Conservation (phyloP, 179 eudicot genomes). For the Corrigiola litoralis region DNA sequence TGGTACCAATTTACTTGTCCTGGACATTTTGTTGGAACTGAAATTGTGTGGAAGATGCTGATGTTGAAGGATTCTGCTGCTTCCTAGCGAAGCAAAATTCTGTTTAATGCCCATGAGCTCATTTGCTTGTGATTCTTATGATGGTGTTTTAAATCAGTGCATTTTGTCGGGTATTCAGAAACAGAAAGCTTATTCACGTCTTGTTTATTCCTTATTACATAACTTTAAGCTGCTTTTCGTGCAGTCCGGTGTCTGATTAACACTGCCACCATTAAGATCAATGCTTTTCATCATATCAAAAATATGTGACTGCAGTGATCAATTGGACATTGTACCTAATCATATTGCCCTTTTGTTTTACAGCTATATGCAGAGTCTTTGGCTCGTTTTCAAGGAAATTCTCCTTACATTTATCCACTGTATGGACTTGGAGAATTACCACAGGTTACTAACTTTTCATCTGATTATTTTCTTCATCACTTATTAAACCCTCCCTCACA, state of each 20-base stretch:
- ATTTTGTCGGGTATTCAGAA: no score
- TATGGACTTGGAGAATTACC: slow-evolving; percentile 91
- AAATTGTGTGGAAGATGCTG: background rate
- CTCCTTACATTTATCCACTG: slow-evolving; percentile 80
- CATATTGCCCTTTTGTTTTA: slow-evolving; percentile 8
- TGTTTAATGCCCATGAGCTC: background rate
- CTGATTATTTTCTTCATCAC: background rate
- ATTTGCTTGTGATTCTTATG: background rate
- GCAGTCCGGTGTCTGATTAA: no score
- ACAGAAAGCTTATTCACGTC: no score
- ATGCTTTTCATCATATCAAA: no score
- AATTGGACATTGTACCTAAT: slow-evolving; percentile 6
- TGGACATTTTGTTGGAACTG: background rate
- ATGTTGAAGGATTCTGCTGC: background rate
- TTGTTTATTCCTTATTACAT: no score
- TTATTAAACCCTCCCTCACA: background rate
- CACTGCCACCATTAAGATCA: no score
- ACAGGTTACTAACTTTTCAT: slow-evolving; percentile 41
- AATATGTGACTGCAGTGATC: no score
- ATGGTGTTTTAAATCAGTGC: background rate
- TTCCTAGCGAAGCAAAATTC: background rate
- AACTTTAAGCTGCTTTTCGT: no score
- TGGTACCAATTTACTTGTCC: no score
- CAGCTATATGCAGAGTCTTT: slow-evolving; percentile 80
- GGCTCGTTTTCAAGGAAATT: slow-evolving; percentile 79